A percentile compares a stretch with the other conserved stretches of the same genome.
phyloP scores from a whole-genome alignment of 2,329 filamentous ascomycete genomes.

The Colletotrichum musicola region DNA sequence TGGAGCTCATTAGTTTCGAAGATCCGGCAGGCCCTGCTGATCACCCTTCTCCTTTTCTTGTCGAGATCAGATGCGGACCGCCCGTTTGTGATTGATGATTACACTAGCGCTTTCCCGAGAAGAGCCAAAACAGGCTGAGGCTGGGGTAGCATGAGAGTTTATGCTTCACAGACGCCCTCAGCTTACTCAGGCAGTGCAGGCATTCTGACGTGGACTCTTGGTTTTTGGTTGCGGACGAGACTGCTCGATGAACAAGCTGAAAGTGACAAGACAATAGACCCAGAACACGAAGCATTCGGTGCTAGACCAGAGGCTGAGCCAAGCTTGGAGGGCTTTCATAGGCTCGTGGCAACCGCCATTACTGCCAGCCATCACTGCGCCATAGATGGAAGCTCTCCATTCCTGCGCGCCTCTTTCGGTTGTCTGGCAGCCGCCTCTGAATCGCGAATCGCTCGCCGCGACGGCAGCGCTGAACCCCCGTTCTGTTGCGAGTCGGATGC shows the following conservation, averaged over 20 bases:
- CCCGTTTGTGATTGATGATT: neutral
- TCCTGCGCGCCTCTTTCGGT: neutral
- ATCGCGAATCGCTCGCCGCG: slow-evolving; percentile 6
- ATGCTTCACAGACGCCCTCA: slow-evolving; percentile 14
- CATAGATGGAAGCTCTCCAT: slow-evolving; percentile 14
- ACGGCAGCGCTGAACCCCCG: slow-evolving; percentile 27
- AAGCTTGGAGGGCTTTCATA: slow-evolving; percentile 13
- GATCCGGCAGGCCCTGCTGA: slow-evolving; percentile 13
- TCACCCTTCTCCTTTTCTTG: slow-evolving; percentile 21
- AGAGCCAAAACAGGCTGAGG: neutral
- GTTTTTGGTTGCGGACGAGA: slow-evolving; percentile 25
- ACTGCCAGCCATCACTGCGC: slow-evolving; percentile 27
- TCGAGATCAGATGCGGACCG: neutral
- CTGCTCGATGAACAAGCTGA: slow-evolving; percentile 16
- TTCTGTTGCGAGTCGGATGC: neutral
- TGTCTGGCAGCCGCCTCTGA: neutral
- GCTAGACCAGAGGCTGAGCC: slow-evolving; percentile 26
- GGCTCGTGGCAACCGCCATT: slow-evolving; percentile 25
- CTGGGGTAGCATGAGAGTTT: slow-evolving; percentile 5
- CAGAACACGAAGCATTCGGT: slow-evolving; percentile 9
- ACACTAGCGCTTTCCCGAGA: neutral
- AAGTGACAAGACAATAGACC: slow-evolving; percentile 11
- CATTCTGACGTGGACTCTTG: neutral
- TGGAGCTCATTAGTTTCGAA: slow-evolving; percentile 6
- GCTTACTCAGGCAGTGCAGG: slow-evolving; percentile 7